Percentiles rank a stretch among this genome's conserved stretches.
phyloP scores from a whole-genome alignment of 73 alveolate genomes.

The Strombidium stylifer region DNA sequence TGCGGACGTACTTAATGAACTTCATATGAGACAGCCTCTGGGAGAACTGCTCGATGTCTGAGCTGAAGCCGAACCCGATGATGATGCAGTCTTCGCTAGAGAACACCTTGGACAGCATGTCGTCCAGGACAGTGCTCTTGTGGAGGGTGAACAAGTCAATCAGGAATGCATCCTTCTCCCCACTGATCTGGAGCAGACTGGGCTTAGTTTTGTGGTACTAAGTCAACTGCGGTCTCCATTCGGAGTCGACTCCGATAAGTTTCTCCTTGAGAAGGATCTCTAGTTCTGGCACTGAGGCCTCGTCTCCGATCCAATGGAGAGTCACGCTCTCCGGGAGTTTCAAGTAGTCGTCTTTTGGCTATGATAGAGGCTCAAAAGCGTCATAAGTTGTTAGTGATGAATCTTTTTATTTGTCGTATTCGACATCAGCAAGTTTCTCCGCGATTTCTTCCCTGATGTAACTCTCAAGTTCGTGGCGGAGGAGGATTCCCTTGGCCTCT shows the following conservation, averaged over 20 bases:
- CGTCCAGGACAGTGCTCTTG: conserved; percentile 39
- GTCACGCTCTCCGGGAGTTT: conserved; percentile 12
- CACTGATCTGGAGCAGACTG: conserved; percentile 75
- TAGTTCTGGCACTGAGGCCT: conserved; percentile 21
- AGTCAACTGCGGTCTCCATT: conserved; percentile 79
- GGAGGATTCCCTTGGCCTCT: conserved; percentile 39
- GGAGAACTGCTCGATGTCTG: conserved; percentile 58
- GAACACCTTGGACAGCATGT: conserved; percentile 54
- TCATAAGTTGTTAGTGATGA: conserved; percentile 26
- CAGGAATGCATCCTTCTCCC: conserved; percentile 56
- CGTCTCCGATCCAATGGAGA: conserved; percentile 25
- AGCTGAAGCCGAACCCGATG: conserved; percentile 69
- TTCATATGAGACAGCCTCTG: conserved; percentile 49
- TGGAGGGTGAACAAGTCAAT: conserved; percentile 65
- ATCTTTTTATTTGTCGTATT: conserved; percentile 8
- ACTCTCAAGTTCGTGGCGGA: conserved; percentile 10
- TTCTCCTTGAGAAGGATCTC: conserved; percentile 6
- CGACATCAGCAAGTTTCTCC: conserved; percentile 1
- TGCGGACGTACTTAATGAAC: conserved; percentile 36
- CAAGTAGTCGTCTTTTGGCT: conserved; percentile 33
- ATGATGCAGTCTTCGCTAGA: conserved; percentile 36
- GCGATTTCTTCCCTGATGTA: conserved; percentile 4
- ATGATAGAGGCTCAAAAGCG: conserved; percentile 38
- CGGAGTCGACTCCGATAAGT: conserved; percentile 83
- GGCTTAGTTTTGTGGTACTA: conserved; percentile 58